These are phyloP conservation scores for Ophiosphaerella korrae DNA, from an alignment of 2,329 filamentous ascomycete species.

Conservation along the genomic window DNA sequence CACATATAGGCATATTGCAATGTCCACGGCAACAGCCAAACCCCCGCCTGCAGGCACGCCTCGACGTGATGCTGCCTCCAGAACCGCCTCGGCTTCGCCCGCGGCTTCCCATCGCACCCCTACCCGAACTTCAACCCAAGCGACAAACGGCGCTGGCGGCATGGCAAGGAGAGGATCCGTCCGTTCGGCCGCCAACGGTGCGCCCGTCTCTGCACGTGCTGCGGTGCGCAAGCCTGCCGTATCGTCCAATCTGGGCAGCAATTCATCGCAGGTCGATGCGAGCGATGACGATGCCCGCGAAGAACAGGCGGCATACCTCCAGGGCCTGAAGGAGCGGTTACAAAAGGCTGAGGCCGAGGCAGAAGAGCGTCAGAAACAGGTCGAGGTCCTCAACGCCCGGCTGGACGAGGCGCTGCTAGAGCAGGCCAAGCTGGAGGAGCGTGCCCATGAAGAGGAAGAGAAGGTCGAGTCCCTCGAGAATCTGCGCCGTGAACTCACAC, in stretches of 20 bases:
- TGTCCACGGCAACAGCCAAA: conserved; percentile 46
- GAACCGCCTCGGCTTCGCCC: conserved; percentile 36
- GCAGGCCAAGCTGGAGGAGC: conserved; percentile 85
- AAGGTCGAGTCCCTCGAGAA: conserved; percentile 79
- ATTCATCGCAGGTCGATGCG: conserved; percentile 42
- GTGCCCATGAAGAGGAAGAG: conserved; percentile 83
- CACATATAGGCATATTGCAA: conserved; percentile 5
- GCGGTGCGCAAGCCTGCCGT: conserved; percentile 44
- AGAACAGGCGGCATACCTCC: conserved; percentile 77
- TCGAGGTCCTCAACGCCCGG: conserved; percentile 80
- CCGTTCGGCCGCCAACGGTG: conserved; percentile 36
- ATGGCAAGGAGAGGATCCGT: conserved; percentile 39
- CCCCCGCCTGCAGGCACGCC: conserved; percentile 41
- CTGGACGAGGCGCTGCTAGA: conserved; percentile 84
- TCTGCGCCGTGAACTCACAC: conserved; percentile 81
- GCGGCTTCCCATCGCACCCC: conserved; percentile 40
- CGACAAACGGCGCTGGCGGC: conserved; percentile 35
- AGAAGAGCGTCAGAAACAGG: conserved; percentile 82
- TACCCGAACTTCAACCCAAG: conserved; percentile 34
- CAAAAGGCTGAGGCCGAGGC: conserved; percentile 78
- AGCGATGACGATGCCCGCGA: conserved; percentile 71
- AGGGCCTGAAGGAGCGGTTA: conserved; percentile 83
- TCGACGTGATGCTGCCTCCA: conserved; percentile 25
- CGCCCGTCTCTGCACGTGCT: conserved; percentile 48
- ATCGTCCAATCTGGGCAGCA: conserved; percentile 40